These are phyloP conservation scores for Talaromyces sp. DNA, from an alignment of 2,329 filamentous ascomycete genomes.

Conservation along the genomic window DNA sequence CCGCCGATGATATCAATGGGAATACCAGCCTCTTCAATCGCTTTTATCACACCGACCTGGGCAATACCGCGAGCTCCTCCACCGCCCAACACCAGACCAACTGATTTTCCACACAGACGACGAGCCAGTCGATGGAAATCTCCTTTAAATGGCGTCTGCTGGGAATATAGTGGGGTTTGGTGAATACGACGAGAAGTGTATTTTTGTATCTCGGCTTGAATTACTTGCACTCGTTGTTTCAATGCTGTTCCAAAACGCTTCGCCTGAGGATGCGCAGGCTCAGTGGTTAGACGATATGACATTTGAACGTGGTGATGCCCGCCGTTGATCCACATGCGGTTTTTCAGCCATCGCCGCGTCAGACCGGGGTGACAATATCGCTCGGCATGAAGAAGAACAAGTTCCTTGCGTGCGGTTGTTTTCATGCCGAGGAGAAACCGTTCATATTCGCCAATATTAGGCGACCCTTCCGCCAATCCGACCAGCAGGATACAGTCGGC, in stretches of 20 bases:
- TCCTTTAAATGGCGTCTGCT: conserved; percentile 88
- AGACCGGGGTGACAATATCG: conserved; percentile 79
- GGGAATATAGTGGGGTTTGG: conserved; percentile 81
- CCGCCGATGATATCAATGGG: conserved; percentile 94
- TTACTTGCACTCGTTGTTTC: conserved; percentile 86
- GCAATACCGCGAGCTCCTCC: conserved; percentile 88
- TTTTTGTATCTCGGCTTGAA: conserved; percentile 97
- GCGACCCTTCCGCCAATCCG: conserved; percentile 81
- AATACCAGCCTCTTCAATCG: conserved; percentile 92
- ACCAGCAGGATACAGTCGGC: conserved; percentile 94
- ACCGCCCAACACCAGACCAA: conserved; percentile 88
- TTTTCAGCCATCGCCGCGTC: conserved; percentile 83
- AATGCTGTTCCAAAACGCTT: conserved; percentile 78
- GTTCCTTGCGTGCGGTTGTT: conserved; percentile 86
- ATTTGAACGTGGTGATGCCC: conserved; percentile 98
- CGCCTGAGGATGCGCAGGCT: conserved; percentile 68
- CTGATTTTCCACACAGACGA: conserved; percentile 85
- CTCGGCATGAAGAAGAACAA: conserved; percentile 85
- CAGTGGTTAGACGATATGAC: conserved; percentile 70
- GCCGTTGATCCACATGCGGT: conserved; percentile 95
- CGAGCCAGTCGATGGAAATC: conserved; percentile 93
- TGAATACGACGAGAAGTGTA: conserved; percentile 92
- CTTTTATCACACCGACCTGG: conserved; percentile 89
- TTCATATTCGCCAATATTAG: conserved; percentile 92
- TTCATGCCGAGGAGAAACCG: conserved; percentile 95